Base-by-base conservation (phyloP, 1,284 basidiomycete species). In the Apiotrichum sp. region DNA sequence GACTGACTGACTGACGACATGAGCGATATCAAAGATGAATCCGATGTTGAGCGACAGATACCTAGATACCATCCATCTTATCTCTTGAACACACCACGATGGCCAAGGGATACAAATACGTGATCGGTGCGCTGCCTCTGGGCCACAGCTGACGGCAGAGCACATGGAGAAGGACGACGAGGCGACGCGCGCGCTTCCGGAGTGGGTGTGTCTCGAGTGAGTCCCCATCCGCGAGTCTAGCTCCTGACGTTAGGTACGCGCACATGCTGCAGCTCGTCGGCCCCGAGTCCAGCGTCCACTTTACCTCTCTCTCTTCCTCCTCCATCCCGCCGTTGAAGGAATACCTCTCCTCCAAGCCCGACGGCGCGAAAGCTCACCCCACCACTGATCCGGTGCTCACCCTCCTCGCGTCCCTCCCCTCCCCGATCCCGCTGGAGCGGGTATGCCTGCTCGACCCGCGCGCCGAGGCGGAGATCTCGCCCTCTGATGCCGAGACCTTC, bases 101-200 rank as follows among this genome's bases (percentile, higher is more conserved):
- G 50, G 32, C 43, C 33, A 67, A 66, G 52, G 51, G 58, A 41
- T 70, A 65, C 61, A 67, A 69, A 52, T 76, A 75, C 63, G 69
- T 72, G 35, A 76, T 76, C 44, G 73, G 72, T 74, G 36, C 44
- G 71, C 49, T 6, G n/a, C 3, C 2, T 8, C 6, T 8, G 6
- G 38, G 5, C 7, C 38, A 14, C 0, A 11, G 47, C 42, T 56
- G 16, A 53, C 55, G 31, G 10, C 65, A 93, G 92, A 96, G 67
- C 92, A 96, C 71, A 93, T 95, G 91, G 93, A 97, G 71, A 87
- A 92, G 56, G 92, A 95, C 71, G 92, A 95, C 61, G 81, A 83
- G 46, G 81, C 81, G 5, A 79, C 84, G 2, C 83, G 81, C 62
- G 68, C 77, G 6, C 71, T 82, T 22, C 93, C 93, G 9, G 86